Conservation (phyloP, 2,329 filamentous ascomycete genomes). For the Helotiales sp. region DNA sequence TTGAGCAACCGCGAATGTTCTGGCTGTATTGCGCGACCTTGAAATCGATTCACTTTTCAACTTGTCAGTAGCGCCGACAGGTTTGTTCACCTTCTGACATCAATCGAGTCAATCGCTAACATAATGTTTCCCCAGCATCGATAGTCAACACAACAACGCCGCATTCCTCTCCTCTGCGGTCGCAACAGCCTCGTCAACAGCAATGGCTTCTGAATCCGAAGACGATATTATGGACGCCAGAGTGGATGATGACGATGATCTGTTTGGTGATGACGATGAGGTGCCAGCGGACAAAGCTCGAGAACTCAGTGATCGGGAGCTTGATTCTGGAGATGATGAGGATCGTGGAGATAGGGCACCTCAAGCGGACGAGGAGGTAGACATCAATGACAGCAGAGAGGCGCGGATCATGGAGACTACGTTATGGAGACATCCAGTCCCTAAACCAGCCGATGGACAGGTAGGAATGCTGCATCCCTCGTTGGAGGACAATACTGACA, state of each 20-base stretch:
- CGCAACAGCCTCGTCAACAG: background rate
- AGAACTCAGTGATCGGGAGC: slow-evolving; percentile 62
- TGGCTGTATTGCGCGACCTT: background rate
- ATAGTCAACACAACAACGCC: no score
- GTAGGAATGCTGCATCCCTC: slow-evolving; percentile 48
- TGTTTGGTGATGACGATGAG: slow-evolving; percentile 63
- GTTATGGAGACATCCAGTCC: slow-evolving; percentile 71
- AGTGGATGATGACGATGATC: slow-evolving; percentile 61
- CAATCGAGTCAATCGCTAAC: background rate
- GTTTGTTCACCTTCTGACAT: background rate
- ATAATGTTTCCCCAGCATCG: background rate
- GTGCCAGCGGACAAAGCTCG: slow-evolving; percentile 41
- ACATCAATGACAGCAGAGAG: slow-evolving; percentile 46
- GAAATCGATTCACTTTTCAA: background rate
- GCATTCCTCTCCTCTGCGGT: no score
- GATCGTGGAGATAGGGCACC: slow-evolving; percentile 65
- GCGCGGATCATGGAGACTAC: slow-evolving; percentile 67
- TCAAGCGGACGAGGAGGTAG: slow-evolving; percentile 46
- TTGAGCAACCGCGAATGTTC: no score
- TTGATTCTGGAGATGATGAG: slow-evolving; percentile 66
- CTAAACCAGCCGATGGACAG: slow-evolving; percentile 72
- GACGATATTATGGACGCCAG: slow-evolving; percentile 45
- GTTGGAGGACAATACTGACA: slow-evolving; percentile 27
- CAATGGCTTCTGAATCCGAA: slow-evolving; percentile 37
- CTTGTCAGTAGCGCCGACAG: background rate